Base-by-base conservation (phyloP, 2,329 filamentous ascomycete species). In the Erysiphe neolycopersici region DNA sequence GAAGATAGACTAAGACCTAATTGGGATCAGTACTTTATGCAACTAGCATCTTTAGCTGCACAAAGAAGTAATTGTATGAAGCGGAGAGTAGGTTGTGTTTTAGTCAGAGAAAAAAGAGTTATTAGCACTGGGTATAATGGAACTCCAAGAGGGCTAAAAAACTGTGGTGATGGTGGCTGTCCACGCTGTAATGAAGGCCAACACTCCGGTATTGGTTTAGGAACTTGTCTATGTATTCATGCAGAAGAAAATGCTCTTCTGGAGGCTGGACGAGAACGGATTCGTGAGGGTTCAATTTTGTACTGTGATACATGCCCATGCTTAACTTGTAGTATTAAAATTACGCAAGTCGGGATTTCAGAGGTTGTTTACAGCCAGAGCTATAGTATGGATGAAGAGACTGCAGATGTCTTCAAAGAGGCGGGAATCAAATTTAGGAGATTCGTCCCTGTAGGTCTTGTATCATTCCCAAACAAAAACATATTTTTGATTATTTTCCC, bases 21-120 rank as follows among this genome's bases (percentile, higher is more conserved):
- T 41, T 98, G 89, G 89, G 89, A 98, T 60, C 76, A 80, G 54
- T 98, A 98, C 63, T 98, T 98, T 58, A 98, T 98, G 89, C 74
- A 81, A 36, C 67, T 98, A n/a, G 85, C 89, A 5, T 83, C 80
- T 31, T 72, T 98, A 41, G 89, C 89, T 8, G 81, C 87, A 0
- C 79, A 83, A 52, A 72, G 89, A 49, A 83, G 77, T 56, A 98
- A 98, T 60, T 98, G 89, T 64, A 98, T 98, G 89, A 94, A 95
- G 63, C 71, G 89, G 29, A 75, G 87, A 50, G 89, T 98, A 1
- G 89, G 89, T 8, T 94, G 85, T 61, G 89, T 95, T 6, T 68
- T 98, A 10, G 85, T 95, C 31, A 69, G 78, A 49, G 77, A 84
- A 55, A 76, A 76, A 54, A 73, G 85, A 51, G 89, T 98, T 49